Base-by-base conservation (phyloP, 1,284 basidiomycete genomes). In the Vanrija sp. region DNA sequence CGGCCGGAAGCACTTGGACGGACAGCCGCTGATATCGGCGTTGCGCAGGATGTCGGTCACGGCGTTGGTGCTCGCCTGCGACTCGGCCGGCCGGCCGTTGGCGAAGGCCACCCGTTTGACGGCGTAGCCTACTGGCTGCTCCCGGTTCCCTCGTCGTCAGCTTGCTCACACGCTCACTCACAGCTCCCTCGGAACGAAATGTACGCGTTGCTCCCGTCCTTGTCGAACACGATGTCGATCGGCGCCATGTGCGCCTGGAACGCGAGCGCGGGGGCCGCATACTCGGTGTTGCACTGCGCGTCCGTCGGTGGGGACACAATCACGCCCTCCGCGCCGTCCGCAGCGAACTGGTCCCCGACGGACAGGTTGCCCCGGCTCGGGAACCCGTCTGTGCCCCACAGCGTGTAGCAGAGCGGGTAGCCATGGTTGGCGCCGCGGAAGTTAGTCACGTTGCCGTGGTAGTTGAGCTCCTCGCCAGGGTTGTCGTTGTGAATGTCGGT, bases 391-490 rank as follows among this genome's bases (percentile, higher is more conserved):
- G 48, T 45, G 10, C 35, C 41, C 56, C 56, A 57, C n/a, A 54
- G 20, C 0, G 56, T 45, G 37, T 47, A 47, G 49, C 56, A 57
- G 9, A 41, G 8, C 14, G 56, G 56, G n/a, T 53, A 57, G 7
- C 56, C 56, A 27, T 53, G 47, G 38, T 53, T 53, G 10, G 47
- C 14, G 6, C 51, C 51, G 24, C 22, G 25, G 6, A 31, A 27
- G 14, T 41, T 23, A 0, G 16, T 41, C 0, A 48, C 27, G 10
- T 20, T 35, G 38, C 56, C 56, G 46, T 53, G 56, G 49, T 41
- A 57, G 38, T 57, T 57, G 35, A 57, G 49, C 41, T 57, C 51
- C 45, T 57, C 56, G 36, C 20, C 56, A 1, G 56, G 56, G 35
- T 57, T 57, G 27, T 53, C 45, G 24, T 44, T 47, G 31, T 57